A percentile compares a stretch with the other conserved stretches of the same genome.
Evolutionary conservation across 305 asterid species (phyloP).

Genomic region (Euphrasia arctica): DNA sequence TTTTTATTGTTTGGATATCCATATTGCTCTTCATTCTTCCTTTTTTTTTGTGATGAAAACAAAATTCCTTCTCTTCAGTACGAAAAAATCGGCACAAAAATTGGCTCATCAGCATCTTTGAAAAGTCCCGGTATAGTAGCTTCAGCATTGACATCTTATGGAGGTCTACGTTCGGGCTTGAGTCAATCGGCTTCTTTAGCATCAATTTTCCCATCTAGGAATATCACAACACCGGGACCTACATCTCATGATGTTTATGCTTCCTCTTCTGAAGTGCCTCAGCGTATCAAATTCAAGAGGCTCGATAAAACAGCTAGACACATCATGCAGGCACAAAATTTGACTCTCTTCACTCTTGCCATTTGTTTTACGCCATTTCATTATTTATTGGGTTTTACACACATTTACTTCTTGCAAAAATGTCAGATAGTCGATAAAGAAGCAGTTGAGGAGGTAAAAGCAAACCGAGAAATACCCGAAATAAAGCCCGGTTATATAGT

Average conservation of each 20-base stretch:
- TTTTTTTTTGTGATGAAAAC: slow-evolving; percentile 22
- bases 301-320: slow-evolving; percentile 34
- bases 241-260: slow-evolving; percentile 47
- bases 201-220: slow-evolving; percentile 38
- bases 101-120: slow-evolving; percentile 29
- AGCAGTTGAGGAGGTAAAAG: slow-evolving; percentile 14
- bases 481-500: slow-evolving; percentile 52
- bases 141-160: slow-evolving; percentile 31
- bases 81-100: slow-evolving; percentile 30
- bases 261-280: slow-evolving; percentile 34
- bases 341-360: slow-evolving; percentile 6
- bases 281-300: slow-evolving; percentile 63
- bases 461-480: slow-evolving; percentile 37
- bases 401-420: slow-evolving; percentile 12
- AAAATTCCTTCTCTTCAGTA: slow-evolving; percentile 35
- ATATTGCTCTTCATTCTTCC: too few species aligned
- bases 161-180: slow-evolving; percentile 34
- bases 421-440: slow-evolving; percentile 87
- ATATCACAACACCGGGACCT: slow-evolving; percentile 47
- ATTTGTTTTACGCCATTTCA: slow-evolving; percentile 13
- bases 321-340: slow-evolving; percentile 63
- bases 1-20: too few species aligned
- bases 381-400: not conserved
- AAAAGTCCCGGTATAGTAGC: slow-evolving; percentile 33
- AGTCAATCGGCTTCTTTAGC: slow-evolving; percentile 32